Evolutionary conservation across 2,329 filamentous ascomycete genomes (phyloP).

Genomic region (Stenocarpella maydis): DNA sequence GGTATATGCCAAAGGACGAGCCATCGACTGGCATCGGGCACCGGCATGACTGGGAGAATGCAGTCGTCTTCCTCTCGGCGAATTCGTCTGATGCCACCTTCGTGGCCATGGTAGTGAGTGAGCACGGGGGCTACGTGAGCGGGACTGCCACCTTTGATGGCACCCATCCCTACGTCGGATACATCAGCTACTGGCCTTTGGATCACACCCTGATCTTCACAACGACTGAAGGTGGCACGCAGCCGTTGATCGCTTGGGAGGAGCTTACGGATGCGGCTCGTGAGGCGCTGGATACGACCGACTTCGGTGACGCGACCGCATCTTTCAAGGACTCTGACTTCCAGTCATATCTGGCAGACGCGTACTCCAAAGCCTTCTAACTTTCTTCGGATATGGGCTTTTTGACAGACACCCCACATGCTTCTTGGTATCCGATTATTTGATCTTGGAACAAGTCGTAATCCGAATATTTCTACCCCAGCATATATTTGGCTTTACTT

Average conservation of each 20-base stretch:
- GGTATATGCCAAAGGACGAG: slow-evolving; percentile 57
- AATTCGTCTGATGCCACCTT: slow-evolving; percentile 43
- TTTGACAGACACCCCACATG: too few species aligned
- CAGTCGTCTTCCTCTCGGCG: slow-evolving; percentile 44
- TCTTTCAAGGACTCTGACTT: slow-evolving; percentile 32
- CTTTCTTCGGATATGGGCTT: too few species aligned
- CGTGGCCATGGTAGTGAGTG: slow-evolving; percentile 48
- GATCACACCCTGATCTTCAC: slow-evolving; percentile 51
- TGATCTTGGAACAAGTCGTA: not conserved
- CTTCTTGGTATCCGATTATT: too few species aligned
- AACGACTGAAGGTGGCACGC: slow-evolving; percentile 45
- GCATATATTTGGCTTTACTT: not conserved
- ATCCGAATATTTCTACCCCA: not conserved
- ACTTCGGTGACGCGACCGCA: slow-evolving; percentile 46
- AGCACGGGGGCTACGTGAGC: slow-evolving; percentile 45
- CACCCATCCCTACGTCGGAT: slow-evolving; percentile 43
- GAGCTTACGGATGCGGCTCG: slow-evolving; percentile 45
- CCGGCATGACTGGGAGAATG: slow-evolving; percentile 52
- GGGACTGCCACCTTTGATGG: slow-evolving; percentile 32
- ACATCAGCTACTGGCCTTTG: slow-evolving; percentile 43
- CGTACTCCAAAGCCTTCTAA: slow-evolving; percentile 20
- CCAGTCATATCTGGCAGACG: slow-evolving; percentile 22
- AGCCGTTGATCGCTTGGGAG: slow-evolving; percentile 55
- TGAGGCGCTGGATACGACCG: slow-evolving; percentile 46
- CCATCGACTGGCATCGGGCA: slow-evolving; percentile 46